Evolutionary conservation across 148 eudicot species (phyloP), one percentile per base, ranked within the genome.

Genomic region (Rhododendron ferrugineum): DNA sequence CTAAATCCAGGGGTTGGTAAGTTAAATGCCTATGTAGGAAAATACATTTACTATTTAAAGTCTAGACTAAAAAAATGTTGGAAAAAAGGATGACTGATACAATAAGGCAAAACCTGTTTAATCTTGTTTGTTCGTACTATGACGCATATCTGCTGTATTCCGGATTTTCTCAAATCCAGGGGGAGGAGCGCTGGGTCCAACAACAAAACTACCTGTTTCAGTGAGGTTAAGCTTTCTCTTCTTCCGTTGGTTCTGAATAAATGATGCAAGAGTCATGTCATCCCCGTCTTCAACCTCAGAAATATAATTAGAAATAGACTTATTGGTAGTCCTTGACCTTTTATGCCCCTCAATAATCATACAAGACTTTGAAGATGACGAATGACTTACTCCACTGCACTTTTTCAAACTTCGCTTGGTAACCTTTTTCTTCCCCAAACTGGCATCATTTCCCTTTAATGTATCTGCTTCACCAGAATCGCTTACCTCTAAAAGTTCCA

Each of bases 211-310:
- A 36, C 42, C 70, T 15, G 56, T 84, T 75, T 84, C 36, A 15
- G 75, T n/a, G n/a, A 60, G 58, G 60, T 76, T 18, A 40, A 56
- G 23, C 68, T 46, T 76, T 40, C 80, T 84, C 84, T 84, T 84
- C 85, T 84, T 84, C 86, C 23, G 26, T 37, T 46, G 46, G 5
- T 50, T 70, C 46, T 79, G 58, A 83, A 87, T 9, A 72, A 87
- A 89, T 78, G 44, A 80, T 64, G 89, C 85, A 56, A 87, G 82
- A 23, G 86, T 89, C 86, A 44, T 73, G 76, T 83, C 86, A 46
- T 85, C 86, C 50, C 42, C 82, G 3, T 20, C 86, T 37, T 40
- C 79, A 49, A 36, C 26, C 56, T 62, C 82, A 10, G 5, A 44
- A 11, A 23, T 76, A 70, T 64, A 6, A 5, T 54, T 32, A 20